These are phyloP conservation scores for Moniliophthora roreri DNA, from an alignment of 1,284 basidiomycete genomes.

Conservation along the genomic window DNA sequence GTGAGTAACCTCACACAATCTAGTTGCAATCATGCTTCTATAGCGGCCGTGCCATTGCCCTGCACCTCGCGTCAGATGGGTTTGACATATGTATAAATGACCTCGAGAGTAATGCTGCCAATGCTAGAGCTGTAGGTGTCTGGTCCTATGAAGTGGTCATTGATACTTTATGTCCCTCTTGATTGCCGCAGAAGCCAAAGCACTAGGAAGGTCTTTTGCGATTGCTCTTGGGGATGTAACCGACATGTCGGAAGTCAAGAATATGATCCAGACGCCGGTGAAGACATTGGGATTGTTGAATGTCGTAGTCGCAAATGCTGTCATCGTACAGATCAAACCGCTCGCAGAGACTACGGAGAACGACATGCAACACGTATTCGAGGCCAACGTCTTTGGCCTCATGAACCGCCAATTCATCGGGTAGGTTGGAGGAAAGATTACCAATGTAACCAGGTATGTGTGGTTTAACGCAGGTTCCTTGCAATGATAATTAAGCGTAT, in stretches of 20 bases:
- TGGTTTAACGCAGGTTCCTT: neutral
- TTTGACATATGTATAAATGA: slow-evolving; percentile 15
- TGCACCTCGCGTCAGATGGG: slow-evolving; percentile 12
- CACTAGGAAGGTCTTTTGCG: slow-evolving; percentile 11
- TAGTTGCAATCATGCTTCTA: neutral
- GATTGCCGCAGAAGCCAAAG: slow-evolving; percentile 14
- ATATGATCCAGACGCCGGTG: slow-evolving; percentile 12
- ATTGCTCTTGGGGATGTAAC: slow-evolving; percentile 12
- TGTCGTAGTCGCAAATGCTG: slow-evolving; percentile 18
- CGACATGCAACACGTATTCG: slow-evolving; percentile 13
- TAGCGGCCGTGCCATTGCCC: slow-evolving; percentile 13
- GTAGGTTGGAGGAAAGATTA: slow-evolving; percentile 16
- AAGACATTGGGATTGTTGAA: slow-evolving; percentile 11
- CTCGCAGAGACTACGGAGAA: slow-evolving; percentile 11
- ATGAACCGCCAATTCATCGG: slow-evolving; percentile 15
- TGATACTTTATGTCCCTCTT: neutral
- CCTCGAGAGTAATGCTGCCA: slow-evolving; percentile 6
- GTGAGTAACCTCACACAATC: slow-evolving; percentile 1
- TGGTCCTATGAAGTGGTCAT: neutral
- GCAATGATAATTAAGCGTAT: neutral
- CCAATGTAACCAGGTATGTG: slow-evolving; percentile 15
- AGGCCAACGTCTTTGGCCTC: slow-evolving; percentile 13
- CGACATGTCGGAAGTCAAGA: slow-evolving; percentile 11
- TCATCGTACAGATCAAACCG: slow-evolving; percentile 14
- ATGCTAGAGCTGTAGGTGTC: slow-evolving; percentile 6